phyloP scores from a whole-genome alignment of 805 yeast species.

The Zygoascus ofunaensis region DNA sequence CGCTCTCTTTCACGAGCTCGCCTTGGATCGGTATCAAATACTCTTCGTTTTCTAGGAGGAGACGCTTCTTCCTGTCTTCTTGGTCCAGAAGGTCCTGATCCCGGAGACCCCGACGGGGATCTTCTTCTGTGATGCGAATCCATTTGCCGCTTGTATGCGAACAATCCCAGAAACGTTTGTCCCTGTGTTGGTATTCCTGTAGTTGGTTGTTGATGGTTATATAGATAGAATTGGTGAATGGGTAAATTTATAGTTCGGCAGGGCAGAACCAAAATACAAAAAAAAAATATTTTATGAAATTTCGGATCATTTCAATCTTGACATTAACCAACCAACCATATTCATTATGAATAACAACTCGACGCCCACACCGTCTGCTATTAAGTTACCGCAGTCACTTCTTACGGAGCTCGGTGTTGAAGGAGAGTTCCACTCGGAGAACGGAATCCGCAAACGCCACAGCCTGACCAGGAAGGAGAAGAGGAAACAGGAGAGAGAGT shows the following conservation, averaged over 20 bases:
- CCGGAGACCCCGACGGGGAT: not conserved
- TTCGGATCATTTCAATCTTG: too few relatives aligned
- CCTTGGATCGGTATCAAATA: slow-evolving; percentile 2
- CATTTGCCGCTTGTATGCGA: too few relatives aligned
- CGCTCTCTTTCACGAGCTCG: not conserved
- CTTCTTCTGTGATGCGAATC: not conserved
- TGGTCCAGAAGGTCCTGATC: not conserved
- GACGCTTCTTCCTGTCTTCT: not conserved
- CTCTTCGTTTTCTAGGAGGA: not conserved
- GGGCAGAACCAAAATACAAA: too few relatives aligned
- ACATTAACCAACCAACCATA: not conserved
- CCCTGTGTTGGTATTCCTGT: too few relatives aligned
- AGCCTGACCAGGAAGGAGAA: slow-evolving; percentile 29
- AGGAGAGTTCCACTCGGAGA: not conserved
- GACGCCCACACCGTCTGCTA: slow-evolving; percentile 1
- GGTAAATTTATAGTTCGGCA: too few relatives aligned
- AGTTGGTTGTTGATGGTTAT: too few relatives aligned
- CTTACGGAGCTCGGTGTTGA: slow-evolving; percentile 9
- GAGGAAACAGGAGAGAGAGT: slow-evolving; percentile 9
- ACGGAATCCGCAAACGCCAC: slow-evolving; percentile 28
- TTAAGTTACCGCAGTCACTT: slow-evolving; percentile 10
- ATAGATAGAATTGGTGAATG: too few relatives aligned
- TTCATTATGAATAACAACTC: not conserved
- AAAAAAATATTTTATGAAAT: too few relatives aligned
- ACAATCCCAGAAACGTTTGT: too few relatives aligned